Base-by-base conservation (phyloP, 2,329 filamentous ascomycete genomes). In the Xylariaceae sp. region DNA sequence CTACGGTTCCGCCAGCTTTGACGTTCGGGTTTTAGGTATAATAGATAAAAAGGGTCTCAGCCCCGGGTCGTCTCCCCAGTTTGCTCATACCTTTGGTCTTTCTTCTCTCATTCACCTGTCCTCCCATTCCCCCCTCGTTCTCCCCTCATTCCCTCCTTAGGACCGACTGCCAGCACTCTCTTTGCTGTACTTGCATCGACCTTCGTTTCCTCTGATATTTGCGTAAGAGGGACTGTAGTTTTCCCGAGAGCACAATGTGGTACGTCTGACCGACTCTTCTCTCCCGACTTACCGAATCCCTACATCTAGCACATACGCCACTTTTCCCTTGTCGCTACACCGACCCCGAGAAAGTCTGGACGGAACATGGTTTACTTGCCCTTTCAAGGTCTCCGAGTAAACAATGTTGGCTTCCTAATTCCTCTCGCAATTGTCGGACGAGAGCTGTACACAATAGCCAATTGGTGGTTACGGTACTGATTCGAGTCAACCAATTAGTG, bases 401-500 rank as follows among this genome's bases (percentile, higher is more conserved):
- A 47, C 37, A 4, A 36, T 24, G 28, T 28, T 26, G 21, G 12
- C 37, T 19, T 33, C 45, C 47, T 33, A 47, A 44, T 39, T 17
- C n/a, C 45, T 31, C 19, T 46, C 36, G 29, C 17, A 37, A 33
- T 19, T 44, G 12, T 36, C 19, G 40, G 31, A 34, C 26, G 24
- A 43, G 8, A 34, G n/a, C 31, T 53, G 28, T 31, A 4, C 28
- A 29, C 39, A 46, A 29, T 46, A 17, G n/a, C 24, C 44, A 57
- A 61, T 63, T 60, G 41, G 36, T 21, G 29, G 56, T 41, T 23
- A 24, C 41, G 62, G 60, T 71, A 63, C 73, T 71, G 57, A 62
- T 60, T 63, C 51, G 34, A 41, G 61, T 60, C 41, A 36, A 54
- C 60, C 47, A 61, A 56, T 59, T 58, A 94, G 91, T 88, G 91